Evolutionary conservation across 176 grass and related monocot species (phyloP), one percentile per base, ranked within the genome.

Genomic region (Avena atlantica): DNA sequence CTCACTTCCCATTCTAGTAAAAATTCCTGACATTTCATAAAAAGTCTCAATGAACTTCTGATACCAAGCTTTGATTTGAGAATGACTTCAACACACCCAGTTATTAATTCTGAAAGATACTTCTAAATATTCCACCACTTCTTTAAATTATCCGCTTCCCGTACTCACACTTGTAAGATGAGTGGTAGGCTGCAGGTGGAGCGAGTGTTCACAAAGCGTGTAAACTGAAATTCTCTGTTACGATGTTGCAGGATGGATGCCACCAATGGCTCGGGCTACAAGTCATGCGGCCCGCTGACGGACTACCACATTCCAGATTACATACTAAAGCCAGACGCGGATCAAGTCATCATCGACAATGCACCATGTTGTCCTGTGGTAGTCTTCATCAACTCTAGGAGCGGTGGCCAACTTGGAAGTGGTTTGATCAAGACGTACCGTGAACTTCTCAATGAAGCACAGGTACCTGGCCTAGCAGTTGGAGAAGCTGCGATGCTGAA

Each of bases 341-440:
- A 79, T 59, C 75, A 2, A 45, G 9, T 37, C 19, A 68, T 42
- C 16, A 0, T 77, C 63, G 64, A 47, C 17, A 47, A 85, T 56
- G 34, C 17, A 20, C 97, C 90, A 40, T 36, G 4, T 56, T 93
- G 92, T 53, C 94, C 97, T 86, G 97, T 99, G n/a, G 81, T 99
- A 23, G 97, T 99, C 72, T 99, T 99, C 82, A 89, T 99, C 91
- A 99, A 99, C 65, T 94, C 97, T 27, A 94, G 31, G 87, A 99
- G 97, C 24, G 97, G 97, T 77, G 97, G 97, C 3, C 97, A 99
- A 25, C 90, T 99, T 11, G 97, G 97, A 59, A 88, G 90, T 62
- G 75, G 83, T 68, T 78, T 99, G 84, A 90, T 96, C 62, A 90
- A 88, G 82, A 89, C 97, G 20, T 99, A 96, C 56, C 88, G 92